These are phyloP conservation scores for Hanseniaspora jakobsenii DNA, from an alignment of 805 yeast species.

Conservation along the genomic window DNA sequence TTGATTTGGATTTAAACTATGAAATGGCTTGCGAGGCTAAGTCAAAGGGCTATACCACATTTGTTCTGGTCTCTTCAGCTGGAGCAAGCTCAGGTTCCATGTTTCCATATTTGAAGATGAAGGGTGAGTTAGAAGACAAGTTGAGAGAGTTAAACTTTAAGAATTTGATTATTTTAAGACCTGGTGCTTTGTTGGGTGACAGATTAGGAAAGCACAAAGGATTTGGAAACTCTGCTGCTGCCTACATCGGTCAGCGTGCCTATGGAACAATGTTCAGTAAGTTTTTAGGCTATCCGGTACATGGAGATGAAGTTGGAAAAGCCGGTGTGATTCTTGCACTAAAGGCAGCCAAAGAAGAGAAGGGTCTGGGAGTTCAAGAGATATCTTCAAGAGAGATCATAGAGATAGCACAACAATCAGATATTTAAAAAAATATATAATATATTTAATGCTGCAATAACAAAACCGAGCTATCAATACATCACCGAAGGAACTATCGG, in stretches of 20 bases:
- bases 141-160: slow-evolving; percentile 51
- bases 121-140: slow-evolving; percentile 67
- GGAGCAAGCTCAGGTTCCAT: slow-evolving; percentile 51
- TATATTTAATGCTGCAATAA: too few species aligned
- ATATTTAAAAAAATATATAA: neutral
- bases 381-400: slow-evolving; percentile 1
- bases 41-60: slow-evolving; percentile 52
- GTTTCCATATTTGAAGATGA: slow-evolving; percentile 53
- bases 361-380: neutral
- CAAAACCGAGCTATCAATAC: too few species aligned
- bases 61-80: slow-evolving; percentile 50
- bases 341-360: slow-evolving; percentile 15
- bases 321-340: slow-evolving; percentile 39
- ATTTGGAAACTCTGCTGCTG: slow-evolving; percentile 26
- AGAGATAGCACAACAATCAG: neutral
- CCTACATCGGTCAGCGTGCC: slow-evolving; percentile 26
- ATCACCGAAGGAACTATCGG: too few species aligned
- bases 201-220: slow-evolving; percentile 36
- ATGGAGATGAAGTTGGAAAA: slow-evolving; percentile 54
- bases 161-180: slow-evolving; percentile 62
- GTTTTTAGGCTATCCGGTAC: slow-evolving; percentile 35
- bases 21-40: slow-evolving; percentile 64
- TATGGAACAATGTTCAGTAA: slow-evolving; percentile 30
- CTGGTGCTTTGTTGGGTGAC: slow-evolving; percentile 62
- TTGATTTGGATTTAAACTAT: slow-evolving; percentile 64